These are phyloP conservation scores for Cladophialophora carrionii DNA, from an alignment of 2,329 filamentous ascomycete species.

Conservation along the genomic window DNA sequence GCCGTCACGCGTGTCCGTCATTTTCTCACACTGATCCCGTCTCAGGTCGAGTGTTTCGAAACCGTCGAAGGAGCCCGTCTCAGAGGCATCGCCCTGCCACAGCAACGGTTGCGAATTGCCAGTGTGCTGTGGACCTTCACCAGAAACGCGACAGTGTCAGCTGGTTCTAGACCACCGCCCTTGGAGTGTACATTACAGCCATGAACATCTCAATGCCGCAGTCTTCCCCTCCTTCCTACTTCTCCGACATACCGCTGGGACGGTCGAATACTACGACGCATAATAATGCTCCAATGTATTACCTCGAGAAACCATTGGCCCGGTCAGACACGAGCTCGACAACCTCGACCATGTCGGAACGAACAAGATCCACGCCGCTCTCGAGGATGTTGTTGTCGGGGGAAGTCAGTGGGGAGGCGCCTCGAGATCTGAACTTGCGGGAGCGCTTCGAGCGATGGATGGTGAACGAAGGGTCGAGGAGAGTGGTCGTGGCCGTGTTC, in stretches of 20 bases:
- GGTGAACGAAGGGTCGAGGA: constrained; percentile 82
- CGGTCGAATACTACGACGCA: constrained; percentile 37
- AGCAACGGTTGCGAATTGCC: constrained; percentile 20
- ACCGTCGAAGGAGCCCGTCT: constrained; percentile 20
- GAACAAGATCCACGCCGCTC: constrained; percentile 79
- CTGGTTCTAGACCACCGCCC: constrained; percentile 13
- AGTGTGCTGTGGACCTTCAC: constrained; percentile 17
- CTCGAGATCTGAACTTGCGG: constrained; percentile 67
- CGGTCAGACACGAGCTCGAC: constrained; percentile 33
- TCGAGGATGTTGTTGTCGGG: constrained; percentile 81
- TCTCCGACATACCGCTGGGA: constrained; percentile 36
- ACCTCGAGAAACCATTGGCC: constrained; percentile 37
- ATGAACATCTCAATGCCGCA: constrained; percentile 26
- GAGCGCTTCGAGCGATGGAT: constrained; percentile 84
- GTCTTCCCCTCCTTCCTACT: constrained; percentile 23
- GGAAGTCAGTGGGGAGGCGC: constrained; percentile 75
- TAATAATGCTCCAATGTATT: constrained; percentile 37
- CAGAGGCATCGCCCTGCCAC: constrained; percentile 23
- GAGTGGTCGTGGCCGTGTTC: constrained; percentile 80
- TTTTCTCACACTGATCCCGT: constrained; percentile 33
- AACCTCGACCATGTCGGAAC: constrained; percentile 53
- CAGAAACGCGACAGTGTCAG: constrained; percentile 13
- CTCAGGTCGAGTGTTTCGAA: constrained; percentile 33
- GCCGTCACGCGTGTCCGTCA: constrained; percentile 13
- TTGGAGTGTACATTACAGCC: constrained; percentile 26